Conservation (phyloP, 441 rosid genomes). For the Isatis lusitanica region DNA sequence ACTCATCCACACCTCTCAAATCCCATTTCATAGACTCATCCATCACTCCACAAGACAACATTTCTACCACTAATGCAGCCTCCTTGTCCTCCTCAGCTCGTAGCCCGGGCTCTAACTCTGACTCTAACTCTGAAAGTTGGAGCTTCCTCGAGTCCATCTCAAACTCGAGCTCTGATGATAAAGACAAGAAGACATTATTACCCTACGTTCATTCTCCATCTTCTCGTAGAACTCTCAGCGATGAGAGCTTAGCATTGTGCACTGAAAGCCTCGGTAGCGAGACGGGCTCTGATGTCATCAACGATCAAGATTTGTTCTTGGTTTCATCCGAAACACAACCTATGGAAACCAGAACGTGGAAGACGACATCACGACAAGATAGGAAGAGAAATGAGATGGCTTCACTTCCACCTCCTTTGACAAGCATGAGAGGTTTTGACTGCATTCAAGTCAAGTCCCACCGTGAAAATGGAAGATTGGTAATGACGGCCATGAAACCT, state of each 20-base stretch:
- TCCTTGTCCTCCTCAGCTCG: slow-evolving; percentile 16
- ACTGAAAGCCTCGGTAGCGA: slow-evolving; percentile 85
- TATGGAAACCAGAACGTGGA: slow-evolving; percentile 15
- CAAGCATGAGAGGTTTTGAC: slow-evolving; percentile 60
- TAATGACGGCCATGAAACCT: slow-evolving; percentile 51
- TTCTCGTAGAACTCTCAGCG: slow-evolving; percentile 53
- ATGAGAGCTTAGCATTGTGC: slow-evolving; percentile 73
- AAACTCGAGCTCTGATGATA: slow-evolving; percentile 22
- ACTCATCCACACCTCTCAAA: slow-evolving; percentile 39
- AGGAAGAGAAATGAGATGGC: slow-evolving; percentile 36
- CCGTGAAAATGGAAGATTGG: slow-evolving; percentile 70
- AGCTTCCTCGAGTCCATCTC: slow-evolving; percentile 55
- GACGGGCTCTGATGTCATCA: slow-evolving; percentile 55
- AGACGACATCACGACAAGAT: slow-evolving; percentile 14
- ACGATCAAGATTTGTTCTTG: slow-evolving; percentile 41
- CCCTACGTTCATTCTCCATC: slow-evolving; percentile 48
- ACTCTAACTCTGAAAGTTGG: slow-evolving; percentile 44
- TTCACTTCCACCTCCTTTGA: slow-evolving; percentile 76
- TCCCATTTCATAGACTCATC: slow-evolving; percentile 37
- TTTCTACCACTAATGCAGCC: slow-evolving; percentile 27
- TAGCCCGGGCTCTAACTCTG: slow-evolving; percentile 23
- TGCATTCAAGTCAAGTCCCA: slow-evolving; percentile 56
- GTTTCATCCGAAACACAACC: slow-evolving; percentile 30
- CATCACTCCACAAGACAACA: slow-evolving; percentile 27
- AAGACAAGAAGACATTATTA: slow-evolving; percentile 34